These are phyloP conservation scores for Kazachstania psychrophila DNA, from an alignment of 805 yeast species.

Conservation along the genomic window DNA sequence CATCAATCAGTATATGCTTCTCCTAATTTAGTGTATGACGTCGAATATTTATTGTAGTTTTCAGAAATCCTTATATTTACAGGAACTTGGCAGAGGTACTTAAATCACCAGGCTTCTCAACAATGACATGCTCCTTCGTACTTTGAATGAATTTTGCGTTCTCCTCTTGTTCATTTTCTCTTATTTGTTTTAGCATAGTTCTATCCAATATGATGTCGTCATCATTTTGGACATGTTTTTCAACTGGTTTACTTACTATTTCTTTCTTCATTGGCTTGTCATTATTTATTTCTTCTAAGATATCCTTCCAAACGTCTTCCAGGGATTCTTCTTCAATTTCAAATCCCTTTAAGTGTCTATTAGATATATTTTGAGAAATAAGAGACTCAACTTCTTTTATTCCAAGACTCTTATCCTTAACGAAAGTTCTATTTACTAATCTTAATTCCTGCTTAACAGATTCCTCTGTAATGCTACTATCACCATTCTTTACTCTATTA, in stretches of 20 bases:
- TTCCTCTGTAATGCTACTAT: conserved; percentile 31
- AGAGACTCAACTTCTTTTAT: not conserved
- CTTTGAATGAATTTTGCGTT: conserved; percentile 23
- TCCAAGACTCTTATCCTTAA: conserved; percentile 1
- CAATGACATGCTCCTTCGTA: conserved; percentile 31
- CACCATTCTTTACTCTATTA: conserved; percentile 32
- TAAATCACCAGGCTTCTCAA: conserved; percentile 34
- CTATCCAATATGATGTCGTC: conserved; percentile 18
- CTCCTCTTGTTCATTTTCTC: conserved; percentile 21
- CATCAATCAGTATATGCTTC: too few relatives aligned
- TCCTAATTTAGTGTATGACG: too few relatives aligned
- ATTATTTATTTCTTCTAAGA: conserved; percentile 17
- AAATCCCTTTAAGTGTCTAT: too few relatives aligned
- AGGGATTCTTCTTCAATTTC: conserved; percentile 17
- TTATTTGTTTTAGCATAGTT: conserved; percentile 10
- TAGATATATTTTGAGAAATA: not conserved
- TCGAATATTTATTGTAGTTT: too few relatives aligned
- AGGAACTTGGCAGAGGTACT: conserved; percentile 33
- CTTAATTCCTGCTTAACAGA: conserved; percentile 36
- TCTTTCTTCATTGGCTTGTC: not conserved
- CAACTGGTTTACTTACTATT: not conserved
- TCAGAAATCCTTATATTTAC: conserved; percentile 18
- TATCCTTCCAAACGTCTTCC: conserved; percentile 24
- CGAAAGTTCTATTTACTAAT: conserved; percentile 30
- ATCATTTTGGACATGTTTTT: not conserved